Percentiles rank a stretch among this genome's conserved stretches.
These are phyloP conservation scores for Coriaria nepalensis DNA, from an alignment of 306 rosid species.

Conservation along the genomic window DNA sequence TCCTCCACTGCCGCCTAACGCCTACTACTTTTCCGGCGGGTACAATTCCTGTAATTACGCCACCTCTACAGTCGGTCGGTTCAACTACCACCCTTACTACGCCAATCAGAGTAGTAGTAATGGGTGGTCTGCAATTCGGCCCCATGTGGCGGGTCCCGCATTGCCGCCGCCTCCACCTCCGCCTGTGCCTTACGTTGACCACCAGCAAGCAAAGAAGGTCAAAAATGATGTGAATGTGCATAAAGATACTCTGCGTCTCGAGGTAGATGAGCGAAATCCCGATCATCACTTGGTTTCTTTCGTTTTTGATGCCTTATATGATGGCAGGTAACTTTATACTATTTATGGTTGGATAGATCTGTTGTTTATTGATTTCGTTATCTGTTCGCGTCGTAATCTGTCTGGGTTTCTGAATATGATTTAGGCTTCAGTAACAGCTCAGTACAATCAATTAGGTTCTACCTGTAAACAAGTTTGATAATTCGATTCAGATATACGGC, in stretches of 20 bases:
- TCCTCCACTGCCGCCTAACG: slow-evolving; percentile 31
- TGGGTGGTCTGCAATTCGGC: slow-evolving; percentile 35
- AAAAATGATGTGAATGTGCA: slow-evolving; percentile 63
- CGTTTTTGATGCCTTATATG: slow-evolving; percentile 67
- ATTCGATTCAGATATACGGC: too few species aligned
- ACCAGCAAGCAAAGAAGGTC: slow-evolving; percentile 70
- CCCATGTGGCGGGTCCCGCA: slow-evolving; percentile 14
- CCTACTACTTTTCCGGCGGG: slow-evolving; percentile 36
- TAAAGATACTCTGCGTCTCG: slow-evolving; percentile 50
- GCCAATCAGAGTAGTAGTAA: slow-evolving; percentile 30
- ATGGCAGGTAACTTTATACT: slow-evolving; percentile 44
- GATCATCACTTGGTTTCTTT: slow-evolving; percentile 62
- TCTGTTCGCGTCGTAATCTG: too few species aligned
- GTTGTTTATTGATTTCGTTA: not conserved
- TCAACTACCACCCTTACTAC: slow-evolving; percentile 31
- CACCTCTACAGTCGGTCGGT: slow-evolving; percentile 25
- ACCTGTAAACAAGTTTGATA: too few species aligned
- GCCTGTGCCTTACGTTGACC: slow-evolving; percentile 48
- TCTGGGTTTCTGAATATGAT: too few species aligned
- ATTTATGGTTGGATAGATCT: not conserved
- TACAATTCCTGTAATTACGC: slow-evolving; percentile 27
- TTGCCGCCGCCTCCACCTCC: slow-evolving; percentile 34
- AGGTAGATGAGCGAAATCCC: slow-evolving; percentile 45
- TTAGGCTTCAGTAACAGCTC: too few species aligned
- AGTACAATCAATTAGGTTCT: too few species aligned